Percentiles rank a stretch among this genome's conserved stretches.
Evolutionary conservation across 176 grass and related monocot genomes (phyloP).

Genomic region (Oryza meridionalis): DNA sequence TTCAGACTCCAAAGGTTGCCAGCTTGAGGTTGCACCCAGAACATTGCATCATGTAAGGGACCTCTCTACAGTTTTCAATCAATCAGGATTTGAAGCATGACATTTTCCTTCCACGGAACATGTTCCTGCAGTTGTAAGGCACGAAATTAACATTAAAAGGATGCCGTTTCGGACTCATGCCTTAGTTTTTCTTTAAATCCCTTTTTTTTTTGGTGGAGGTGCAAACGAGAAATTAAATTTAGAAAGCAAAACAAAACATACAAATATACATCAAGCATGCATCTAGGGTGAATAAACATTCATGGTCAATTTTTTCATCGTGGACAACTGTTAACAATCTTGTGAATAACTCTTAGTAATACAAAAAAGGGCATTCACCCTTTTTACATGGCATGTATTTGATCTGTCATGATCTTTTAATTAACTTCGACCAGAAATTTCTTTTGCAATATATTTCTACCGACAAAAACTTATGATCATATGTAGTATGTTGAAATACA

Average conservation of each 20-base stretch:
- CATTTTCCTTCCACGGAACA: constrained; percentile 65
- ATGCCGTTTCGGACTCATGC: not conserved
- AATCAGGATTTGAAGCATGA: constrained; percentile 67
- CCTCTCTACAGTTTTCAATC: not conserved
- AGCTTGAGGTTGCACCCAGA: constrained; percentile 5
- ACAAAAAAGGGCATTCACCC: not conserved
- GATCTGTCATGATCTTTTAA: not conserved
- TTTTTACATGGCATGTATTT: not conserved
- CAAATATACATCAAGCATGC: not conserved
- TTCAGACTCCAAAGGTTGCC: not conserved
- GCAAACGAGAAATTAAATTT: not conserved
- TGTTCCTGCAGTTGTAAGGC: constrained; percentile 48
- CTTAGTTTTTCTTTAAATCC: not conserved
- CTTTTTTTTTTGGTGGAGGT: not conserved
- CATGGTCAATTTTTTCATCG: not conserved
- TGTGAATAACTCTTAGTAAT: constrained; percentile 13
- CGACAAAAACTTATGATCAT: not conserved
- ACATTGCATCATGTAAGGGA: constrained; percentile 18
- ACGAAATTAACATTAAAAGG: not conserved
- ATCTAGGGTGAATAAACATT: not conserved
- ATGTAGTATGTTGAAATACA: not conserved
- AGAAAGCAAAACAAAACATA: not conserved
- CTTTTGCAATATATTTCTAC: not conserved
- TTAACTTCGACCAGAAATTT: not conserved
- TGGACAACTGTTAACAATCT: not conserved